Evolutionary conservation across 352 stramenopile genomes (phyloP).

Genomic region (Phytophthora boehmeriae): DNA sequence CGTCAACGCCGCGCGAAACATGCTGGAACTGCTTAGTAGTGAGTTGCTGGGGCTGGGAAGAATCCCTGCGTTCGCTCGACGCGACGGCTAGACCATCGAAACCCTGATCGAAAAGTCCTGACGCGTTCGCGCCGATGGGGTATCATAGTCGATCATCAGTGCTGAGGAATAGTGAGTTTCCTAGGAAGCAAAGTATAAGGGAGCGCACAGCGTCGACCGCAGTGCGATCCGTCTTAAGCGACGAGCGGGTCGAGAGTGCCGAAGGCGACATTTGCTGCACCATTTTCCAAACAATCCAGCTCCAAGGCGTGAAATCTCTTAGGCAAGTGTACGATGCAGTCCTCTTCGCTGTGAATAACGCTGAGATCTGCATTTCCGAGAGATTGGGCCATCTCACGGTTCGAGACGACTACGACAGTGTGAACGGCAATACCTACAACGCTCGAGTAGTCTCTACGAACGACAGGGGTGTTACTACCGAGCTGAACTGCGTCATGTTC

Average conservation of each 20-base stretch:
- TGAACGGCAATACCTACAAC: constrained; percentile 10
- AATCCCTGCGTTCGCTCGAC: too few relatives aligned
- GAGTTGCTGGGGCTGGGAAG: too few relatives aligned
- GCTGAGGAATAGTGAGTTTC: too few relatives aligned
- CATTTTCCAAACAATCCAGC: constrained; percentile 22
- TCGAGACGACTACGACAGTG: constrained; percentile 30
- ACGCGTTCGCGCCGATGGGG: too few relatives aligned
- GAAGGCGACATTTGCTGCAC: constrained; percentile 19
- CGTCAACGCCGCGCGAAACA: too few relatives aligned
- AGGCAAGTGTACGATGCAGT: constrained; percentile 33
- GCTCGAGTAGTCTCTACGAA: constrained; percentile 13
- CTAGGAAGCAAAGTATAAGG: too few relatives aligned
- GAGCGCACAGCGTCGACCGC: too few relatives aligned
- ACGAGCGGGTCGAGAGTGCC: constrained; percentile 8
- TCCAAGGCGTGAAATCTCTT: constrained; percentile 21
- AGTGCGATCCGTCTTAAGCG: too few relatives aligned
- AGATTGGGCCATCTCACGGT: constrained; percentile 30
- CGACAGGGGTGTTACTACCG: neutral
- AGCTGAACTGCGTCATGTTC: constrained; percentile 13
- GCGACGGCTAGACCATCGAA: too few relatives aligned
- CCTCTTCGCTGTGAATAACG: constrained; percentile 27
- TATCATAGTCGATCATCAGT: too few relatives aligned
- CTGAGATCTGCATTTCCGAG: constrained; percentile 43
- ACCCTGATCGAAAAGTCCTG: too few relatives aligned
- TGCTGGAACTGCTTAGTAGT: too few relatives aligned